phyloP scores from a whole-genome alignment of 352 stramenopile species.

The Phytophthora foliorum region DNA sequence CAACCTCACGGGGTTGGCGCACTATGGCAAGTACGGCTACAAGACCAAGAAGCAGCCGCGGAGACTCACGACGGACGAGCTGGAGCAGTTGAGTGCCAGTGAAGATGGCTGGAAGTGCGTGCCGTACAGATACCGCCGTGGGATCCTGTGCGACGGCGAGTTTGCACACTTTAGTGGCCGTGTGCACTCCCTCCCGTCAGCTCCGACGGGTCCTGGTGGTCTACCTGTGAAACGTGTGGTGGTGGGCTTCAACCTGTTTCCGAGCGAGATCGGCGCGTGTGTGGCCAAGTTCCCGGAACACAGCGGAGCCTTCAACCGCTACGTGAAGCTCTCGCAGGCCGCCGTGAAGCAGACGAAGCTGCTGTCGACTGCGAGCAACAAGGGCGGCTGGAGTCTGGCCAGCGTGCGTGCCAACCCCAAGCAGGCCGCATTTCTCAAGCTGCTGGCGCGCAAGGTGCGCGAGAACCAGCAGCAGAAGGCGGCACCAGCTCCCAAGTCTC shows the following conservation, averaged over 20 bases:
- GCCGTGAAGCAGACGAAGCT: conserved; percentile 56
- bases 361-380: conserved; percentile 26
- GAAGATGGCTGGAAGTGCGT: conserved; percentile 59
- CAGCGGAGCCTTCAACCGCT: conserved; percentile 74
- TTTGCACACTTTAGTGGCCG: conserved; percentile 75
- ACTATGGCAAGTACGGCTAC: conserved; percentile 76
- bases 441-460: conserved; percentile 63
- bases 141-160: conserved; percentile 76
- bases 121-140: conserved; percentile 63
- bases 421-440: conserved; percentile 74
- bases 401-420: conserved; percentile 66
- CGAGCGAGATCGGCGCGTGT: conserved; percentile 69
- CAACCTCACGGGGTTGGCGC: conserved; percentile 53
- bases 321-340: conserved; percentile 78
- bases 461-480: conserved; percentile 45
- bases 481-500: conserved; percentile 1
- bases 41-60: conserved; percentile 56
- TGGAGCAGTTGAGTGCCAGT: conserved; percentile 38
- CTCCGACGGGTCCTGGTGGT: neutral
- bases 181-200: conserved; percentile 53
- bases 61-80: conserved; percentile 57
- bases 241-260: conserved; percentile 83
- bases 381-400: conserved; percentile 56
- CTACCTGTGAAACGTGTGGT: conserved; percentile 65
- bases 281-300: conserved; percentile 74